These are phyloP conservation scores for Jacaranda mimosifolia DNA, from an alignment of 257 asterid genomes.

Conservation along the genomic window DNA sequence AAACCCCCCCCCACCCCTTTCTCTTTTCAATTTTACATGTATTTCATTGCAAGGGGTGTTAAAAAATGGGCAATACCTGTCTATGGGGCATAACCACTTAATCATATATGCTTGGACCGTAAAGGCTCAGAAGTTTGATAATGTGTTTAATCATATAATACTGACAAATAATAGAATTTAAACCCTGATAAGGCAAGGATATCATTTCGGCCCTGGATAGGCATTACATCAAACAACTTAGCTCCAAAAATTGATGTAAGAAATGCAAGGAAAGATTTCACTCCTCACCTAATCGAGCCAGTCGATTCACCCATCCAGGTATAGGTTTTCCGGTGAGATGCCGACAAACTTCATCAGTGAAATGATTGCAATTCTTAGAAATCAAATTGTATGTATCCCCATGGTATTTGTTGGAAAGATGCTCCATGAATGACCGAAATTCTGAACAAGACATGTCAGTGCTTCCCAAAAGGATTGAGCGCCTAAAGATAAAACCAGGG, in stretches of 20 bases:
- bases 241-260: constrained; percentile 6
- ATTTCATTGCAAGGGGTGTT: neutral
- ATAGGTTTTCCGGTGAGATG: constrained; percentile 80
- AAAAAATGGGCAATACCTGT: too few relatives aligned
- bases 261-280: constrained; percentile 11
- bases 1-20: too few relatives aligned
- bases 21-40: neutral
- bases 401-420: constrained; percentile 71
- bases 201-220: constrained; percentile 11
- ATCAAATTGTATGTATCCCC: constrained; percentile 91
- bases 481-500: constrained; percentile 90
- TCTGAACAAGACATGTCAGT: constrained; percentile 80
- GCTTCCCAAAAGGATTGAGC: constrained; percentile 79
- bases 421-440: constrained; percentile 81
- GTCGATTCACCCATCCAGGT: constrained; percentile 96
- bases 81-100: too few relatives aligned
- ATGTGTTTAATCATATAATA: neutral
- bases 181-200: neutral
- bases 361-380: constrained; percentile 94
- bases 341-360: constrained; percentile 78
- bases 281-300: constrained; percentile 83
- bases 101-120: too few relatives aligned
- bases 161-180: constrained; percentile 16
- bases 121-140: too few relatives aligned
- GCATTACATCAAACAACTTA: constrained; percentile 17